Base-by-base conservation (phyloP, 257 asterid species). In the Capsicum baccatum region DNA sequence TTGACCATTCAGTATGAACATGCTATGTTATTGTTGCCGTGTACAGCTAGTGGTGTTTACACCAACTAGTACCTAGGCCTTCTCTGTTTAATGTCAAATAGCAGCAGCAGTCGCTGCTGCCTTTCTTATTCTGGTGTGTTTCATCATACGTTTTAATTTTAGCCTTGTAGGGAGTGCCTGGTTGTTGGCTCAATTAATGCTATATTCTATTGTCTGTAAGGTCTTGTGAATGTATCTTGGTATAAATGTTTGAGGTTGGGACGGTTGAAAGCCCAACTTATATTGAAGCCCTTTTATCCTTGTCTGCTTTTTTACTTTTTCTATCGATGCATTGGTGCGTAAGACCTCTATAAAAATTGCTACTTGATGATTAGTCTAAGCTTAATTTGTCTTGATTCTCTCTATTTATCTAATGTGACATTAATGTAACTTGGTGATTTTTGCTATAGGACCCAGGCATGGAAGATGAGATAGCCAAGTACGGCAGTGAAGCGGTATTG, bases 381-480 rank as follows among this genome's bases (percentile, higher is more conserved):
- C n/a, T 66, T 66, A 33, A 15, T 16, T 69, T 42, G 44, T 37
- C 8, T 42, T 71, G 79, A n/a, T 1, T 50, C 3, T 21, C 44
- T 48, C 5, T n/a, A 8, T 71, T n/a, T 71, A 1, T 73, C 11
- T 47, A 19, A 21, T 50, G 55, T 9, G 33, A 11, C 3, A 13
- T 12, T 66, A 33, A 33, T 64, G 3, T 67, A 37, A 19, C 44
- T 5, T 71, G 17, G 58, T n/a, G 11, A 48, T 48, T 74, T 8
- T 8, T 76, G 37, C 1, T 71, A 76, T 63, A 96, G 99, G 94
- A 94, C 84, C 87, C 90, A 0, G 98, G 98, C n/a, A 89, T 96
- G 6, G 99, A 96, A 86, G 86, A 90, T 13, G 95, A 94, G 56
- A 93, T 96, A 11, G 95, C 90, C 6, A 86, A 85, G 73, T 84